Evolutionary conservation across 2,329 filamentous ascomycete species (phyloP), one percentile per base, ranked within the genome.

Genomic region (Trichoderma brevicompactum): DNA sequence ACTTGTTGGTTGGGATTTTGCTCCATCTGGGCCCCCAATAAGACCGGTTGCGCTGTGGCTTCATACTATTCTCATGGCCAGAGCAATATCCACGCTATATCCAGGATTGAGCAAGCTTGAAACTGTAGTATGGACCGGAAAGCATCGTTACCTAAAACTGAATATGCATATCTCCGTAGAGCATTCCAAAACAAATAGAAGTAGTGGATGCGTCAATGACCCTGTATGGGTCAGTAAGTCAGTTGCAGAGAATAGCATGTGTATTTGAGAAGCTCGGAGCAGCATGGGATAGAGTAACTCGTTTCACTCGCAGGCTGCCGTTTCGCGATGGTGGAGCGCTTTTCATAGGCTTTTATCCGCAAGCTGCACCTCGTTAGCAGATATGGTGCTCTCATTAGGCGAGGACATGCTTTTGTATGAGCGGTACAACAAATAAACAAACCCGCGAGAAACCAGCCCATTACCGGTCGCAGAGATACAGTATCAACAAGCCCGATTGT

Each of bases 261-360:
- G 34, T 53, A 32, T 52, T 52, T n/a, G 48, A 52, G 48, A 34
- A 52, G 48, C 48, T 52, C 32, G 48, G 48, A 34, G 48, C 34
- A 19, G 12, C 6, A 13, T 38, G 50, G 38, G 34, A 53, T 52
- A 34, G 38, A 38, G 36, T 40, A 32, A 19, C n/a, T 43, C 3
- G 50, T 23, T 53, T 36, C 49, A 36, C 32, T 52, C 32, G 32
- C 23, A 28, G 23, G 15, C 13, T 43, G 15, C 12, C 12, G 6
- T 53, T 17, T 19, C 13, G 38, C 28, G 8, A 36, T 23, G 50
- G 2, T 5, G 2, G 23, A 28, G 23, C 23, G 23, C 23, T 28
- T 28, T 23, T 36, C 34, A 23, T 53, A 12, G 50, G 23, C n/a
- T 53, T 53, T 53, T 38, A 23, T n/a, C 12, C 19, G 32, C 17